phyloP scores from a whole-genome alignment of 768 basidiomycete species.

The Leccinum rimulosum region DNA sequence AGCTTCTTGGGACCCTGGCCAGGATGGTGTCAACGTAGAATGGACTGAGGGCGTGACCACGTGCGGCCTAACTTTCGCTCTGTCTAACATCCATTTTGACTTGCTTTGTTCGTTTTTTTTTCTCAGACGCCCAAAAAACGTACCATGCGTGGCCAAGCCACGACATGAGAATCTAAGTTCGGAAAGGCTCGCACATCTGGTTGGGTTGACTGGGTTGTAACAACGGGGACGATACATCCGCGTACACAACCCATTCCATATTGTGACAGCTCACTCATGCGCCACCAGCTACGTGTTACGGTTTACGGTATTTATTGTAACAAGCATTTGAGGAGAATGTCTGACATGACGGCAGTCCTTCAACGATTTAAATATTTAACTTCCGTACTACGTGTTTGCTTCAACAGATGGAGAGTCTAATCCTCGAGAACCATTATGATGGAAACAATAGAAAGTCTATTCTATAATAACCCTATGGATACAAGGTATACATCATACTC shows the following conservation, averaged over 20 bases:
- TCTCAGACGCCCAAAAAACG: constrained; percentile 12
- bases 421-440: too few species aligned
- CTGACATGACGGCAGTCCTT: background rate
- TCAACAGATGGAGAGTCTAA: too few species aligned
- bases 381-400: too few species aligned
- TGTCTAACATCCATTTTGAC: background rate
- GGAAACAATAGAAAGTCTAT: too few species aligned
- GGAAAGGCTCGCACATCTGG: constrained; percentile 15
- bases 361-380: background rate
- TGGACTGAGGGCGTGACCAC: constrained; percentile 22
- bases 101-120: background rate
- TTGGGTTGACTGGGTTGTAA: constrained; percentile 5
- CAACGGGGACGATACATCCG: background rate
- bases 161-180: constrained; percentile 6
- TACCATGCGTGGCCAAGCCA: constrained; percentile 12
- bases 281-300: background rate
- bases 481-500: too few species aligned
- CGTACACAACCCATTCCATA: background rate
- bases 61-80: constrained; percentile 7
- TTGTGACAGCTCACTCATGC: background rate
- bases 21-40: constrained; percentile 17
- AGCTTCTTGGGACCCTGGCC: constrained; percentile 19
- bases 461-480: too few species aligned
- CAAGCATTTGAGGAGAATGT: background rate
- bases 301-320: background rate